phyloP scores from a whole-genome alignment of 148 eudicot genomes.

The Heliosperma pusillum region DNA sequence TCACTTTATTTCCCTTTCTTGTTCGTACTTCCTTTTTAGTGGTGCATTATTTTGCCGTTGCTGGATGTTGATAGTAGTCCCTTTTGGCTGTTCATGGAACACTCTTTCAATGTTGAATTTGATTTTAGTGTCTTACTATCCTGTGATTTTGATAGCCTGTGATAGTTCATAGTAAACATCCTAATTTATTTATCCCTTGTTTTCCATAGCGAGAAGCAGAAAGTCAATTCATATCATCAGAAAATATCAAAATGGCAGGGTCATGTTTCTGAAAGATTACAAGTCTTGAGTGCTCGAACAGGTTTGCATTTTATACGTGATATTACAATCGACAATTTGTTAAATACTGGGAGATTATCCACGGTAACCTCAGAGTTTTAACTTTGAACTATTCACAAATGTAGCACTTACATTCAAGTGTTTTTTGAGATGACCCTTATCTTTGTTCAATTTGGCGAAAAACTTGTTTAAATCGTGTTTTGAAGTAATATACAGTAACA shows the following conservation, averaged over 20 bases:
- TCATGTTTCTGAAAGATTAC: constrained; percentile 77
- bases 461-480: too few relatives aligned
- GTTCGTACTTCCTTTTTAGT: neutral
- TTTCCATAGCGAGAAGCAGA: constrained; percentile 73
- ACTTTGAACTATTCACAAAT: neutral
- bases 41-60: too few relatives aligned
- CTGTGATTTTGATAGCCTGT: neutral
- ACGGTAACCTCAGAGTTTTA: neutral
- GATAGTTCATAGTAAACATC: neutral
- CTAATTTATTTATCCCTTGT: constrained; percentile 2
- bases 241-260: constrained; percentile 96
- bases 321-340: neutral
- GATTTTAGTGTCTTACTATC: neutral
- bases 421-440: neutral
- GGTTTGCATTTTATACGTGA: constrained; percentile 38
- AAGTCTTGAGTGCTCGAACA: constrained; percentile 51
- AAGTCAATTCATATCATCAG: constrained; percentile 85
- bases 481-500: too few relatives aligned
- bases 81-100: neutral
- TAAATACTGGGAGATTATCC: neutral
- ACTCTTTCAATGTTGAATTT: too few relatives aligned
- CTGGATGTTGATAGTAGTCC: neutral
- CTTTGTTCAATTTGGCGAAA: neutral
- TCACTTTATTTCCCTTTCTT: too few relatives aligned
- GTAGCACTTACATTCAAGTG: neutral